These are phyloP conservation scores for Closterium sp. DNA, from an alignment of 139 green algal species.

Conservation along the genomic window DNA sequence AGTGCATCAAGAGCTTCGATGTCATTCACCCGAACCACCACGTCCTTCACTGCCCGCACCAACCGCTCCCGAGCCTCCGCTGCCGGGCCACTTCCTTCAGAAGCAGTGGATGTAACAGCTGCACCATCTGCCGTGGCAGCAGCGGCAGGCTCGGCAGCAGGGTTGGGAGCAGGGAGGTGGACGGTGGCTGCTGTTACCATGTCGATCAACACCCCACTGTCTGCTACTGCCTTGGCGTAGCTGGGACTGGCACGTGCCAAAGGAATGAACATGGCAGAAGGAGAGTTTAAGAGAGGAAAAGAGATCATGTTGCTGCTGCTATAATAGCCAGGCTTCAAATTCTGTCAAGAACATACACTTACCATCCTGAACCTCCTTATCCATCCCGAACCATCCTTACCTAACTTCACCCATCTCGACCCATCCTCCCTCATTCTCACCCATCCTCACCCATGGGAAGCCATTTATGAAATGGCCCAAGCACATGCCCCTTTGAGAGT, in stretches of 20 bases:
- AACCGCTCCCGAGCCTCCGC: neutral
- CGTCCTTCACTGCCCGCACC: neutral
- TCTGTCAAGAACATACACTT: too few relatives aligned
- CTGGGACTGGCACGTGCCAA: too few relatives aligned
- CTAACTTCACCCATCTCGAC: neutral
- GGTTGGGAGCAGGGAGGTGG: neutral
- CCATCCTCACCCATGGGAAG: neutral
- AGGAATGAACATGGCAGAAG: too few relatives aligned
- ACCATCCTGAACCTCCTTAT: too few relatives aligned
- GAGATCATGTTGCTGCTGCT: too few relatives aligned
- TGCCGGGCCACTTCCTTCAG: too few relatives aligned
- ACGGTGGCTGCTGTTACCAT: neutral
- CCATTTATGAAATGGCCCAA: neutral
- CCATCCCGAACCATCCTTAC: too few relatives aligned
- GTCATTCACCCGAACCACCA: neutral
- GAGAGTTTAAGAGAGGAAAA: too few relatives aligned
- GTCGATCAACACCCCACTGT: too few relatives aligned
- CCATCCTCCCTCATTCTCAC: neutral
- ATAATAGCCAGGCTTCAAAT: too few relatives aligned
- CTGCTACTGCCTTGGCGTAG: too few relatives aligned
- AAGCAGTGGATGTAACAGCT: too few relatives aligned
- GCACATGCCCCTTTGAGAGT: neutral
- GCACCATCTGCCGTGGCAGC: neutral
- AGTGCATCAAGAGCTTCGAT: neutral
- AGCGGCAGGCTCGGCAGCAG: neutral